Percentiles rank a stretch among this genome's conserved stretches.
These are phyloP conservation scores for Trypethelium eluteriae DNA, from an alignment of 495 filamentous ascomycete species.

Conservation along the genomic window DNA sequence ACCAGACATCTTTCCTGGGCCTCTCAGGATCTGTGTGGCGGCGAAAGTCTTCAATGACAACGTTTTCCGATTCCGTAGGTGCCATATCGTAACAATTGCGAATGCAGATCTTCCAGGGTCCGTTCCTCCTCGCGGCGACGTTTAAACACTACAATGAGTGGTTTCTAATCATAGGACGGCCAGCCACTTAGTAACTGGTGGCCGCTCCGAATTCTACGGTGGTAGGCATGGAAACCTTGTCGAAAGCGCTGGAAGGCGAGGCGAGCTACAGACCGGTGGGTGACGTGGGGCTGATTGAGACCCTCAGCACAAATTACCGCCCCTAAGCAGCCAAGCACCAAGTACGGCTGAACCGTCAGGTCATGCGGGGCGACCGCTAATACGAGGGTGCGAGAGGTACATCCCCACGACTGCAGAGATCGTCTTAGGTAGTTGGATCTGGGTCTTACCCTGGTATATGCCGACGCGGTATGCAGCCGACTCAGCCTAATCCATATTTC, in stretches of 20 bases:
- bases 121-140: background rate
- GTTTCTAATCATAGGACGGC: background rate
- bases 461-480: background rate
- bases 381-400: background rate
- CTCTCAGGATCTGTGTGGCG: slow-evolving; percentile 1
- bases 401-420: background rate
- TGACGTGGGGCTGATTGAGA: background rate
- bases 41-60: slow-evolving; percentile 3
- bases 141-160: background rate
- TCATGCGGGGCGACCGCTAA: background rate
- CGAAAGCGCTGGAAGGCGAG: background rate
- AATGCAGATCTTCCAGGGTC: background rate
- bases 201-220: background rate
- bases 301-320: background rate
- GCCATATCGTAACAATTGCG: background rate
- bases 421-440: background rate
- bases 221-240: background rate
- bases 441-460: background rate
- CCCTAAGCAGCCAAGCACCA: background rate
- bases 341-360: too few relatives aligned
- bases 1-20: slow-evolving; percentile 6
- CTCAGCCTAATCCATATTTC: background rate
- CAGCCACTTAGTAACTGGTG: background rate
- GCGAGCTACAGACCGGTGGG: background rate
- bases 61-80: background rate